These are phyloP conservation scores for Lentinula aciculospora DNA, from an alignment of 768 basidiomycete genomes.

Conservation along the genomic window DNA sequence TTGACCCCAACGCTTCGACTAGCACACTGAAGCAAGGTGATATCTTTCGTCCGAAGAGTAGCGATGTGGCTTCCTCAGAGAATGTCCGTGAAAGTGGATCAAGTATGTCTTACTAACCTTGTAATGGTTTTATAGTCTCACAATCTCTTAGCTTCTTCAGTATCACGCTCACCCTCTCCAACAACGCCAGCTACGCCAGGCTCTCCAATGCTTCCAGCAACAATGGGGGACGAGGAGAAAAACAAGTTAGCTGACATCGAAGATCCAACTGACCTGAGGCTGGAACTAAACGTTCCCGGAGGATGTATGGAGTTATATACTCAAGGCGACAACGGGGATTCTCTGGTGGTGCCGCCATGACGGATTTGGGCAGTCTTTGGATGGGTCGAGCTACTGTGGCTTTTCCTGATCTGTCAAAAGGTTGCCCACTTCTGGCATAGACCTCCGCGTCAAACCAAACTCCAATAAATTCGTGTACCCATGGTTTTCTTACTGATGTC, in stretches of 20 bases:
- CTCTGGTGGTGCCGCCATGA: conserved; percentile 5
- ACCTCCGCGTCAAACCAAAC: not conserved
- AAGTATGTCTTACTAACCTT: not conserved
- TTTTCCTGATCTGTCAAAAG: conserved; percentile 1
- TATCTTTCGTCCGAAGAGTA: not conserved
- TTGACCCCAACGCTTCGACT: not conserved
- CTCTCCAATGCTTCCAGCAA: not conserved
- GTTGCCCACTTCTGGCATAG: not conserved
- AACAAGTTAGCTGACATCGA: not conserved
- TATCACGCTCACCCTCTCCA: not conserved
- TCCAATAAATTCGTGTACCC: not conserved
- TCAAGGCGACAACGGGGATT: not conserved
- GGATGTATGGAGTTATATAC: not conserved
- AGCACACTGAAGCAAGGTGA: not conserved
- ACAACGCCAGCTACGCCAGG: not conserved
- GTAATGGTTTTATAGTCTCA: not conserved
- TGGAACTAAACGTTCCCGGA: not conserved
- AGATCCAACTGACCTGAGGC: not conserved
- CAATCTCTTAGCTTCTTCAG: conserved; percentile 2
- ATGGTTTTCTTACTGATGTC: too few relatives aligned
- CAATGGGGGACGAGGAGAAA: not conserved
- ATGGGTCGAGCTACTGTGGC: conserved; percentile 1
- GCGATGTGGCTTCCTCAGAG: not conserved
- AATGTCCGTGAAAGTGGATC: conserved; percentile 6
- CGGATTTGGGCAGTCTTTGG: conserved; percentile 7